These are phyloP conservation scores for Lolium rigidum DNA, from an alignment of 176 grass and related monocot species.

Conservation along the genomic window DNA sequence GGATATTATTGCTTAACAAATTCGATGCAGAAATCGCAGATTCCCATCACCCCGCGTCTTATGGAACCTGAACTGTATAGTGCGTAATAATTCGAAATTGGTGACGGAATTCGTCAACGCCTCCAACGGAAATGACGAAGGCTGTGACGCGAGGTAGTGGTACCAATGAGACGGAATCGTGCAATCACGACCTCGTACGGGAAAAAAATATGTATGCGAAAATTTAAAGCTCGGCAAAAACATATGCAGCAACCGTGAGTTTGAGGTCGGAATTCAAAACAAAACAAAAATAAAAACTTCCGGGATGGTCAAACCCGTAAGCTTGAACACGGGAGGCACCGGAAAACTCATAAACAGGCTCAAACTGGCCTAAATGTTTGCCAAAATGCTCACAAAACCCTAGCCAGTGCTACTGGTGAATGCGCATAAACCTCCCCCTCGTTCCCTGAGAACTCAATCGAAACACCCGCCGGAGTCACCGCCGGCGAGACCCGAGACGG, in stretches of 20 bases:
- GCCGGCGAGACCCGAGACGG: neutral
- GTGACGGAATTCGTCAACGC: constrained; percentile 36
- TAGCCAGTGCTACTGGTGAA: neutral
- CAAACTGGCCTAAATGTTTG: neutral
- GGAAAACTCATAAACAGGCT: neutral
- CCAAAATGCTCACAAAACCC: constrained; percentile 17
- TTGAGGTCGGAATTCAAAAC: constrained; percentile 25
- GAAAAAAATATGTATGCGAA: neutral
- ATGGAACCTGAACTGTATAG: neutral
- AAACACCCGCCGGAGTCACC: neutral
- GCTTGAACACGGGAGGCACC: neutral
- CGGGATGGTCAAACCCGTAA: neutral
- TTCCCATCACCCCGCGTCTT: neutral
- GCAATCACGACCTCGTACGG: constrained; percentile 30
- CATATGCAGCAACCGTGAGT: neutral
- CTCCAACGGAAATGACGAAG: constrained; percentile 26
- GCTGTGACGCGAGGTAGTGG: neutral
- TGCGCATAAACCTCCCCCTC: constrained; percentile 27
- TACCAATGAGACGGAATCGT: constrained; percentile 21
- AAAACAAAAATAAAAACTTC: neutral
- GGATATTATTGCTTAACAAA: constrained; percentile 14
- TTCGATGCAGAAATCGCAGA: constrained; percentile 25
- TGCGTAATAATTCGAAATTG: neutral
- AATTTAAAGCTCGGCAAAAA: constrained; percentile 24
- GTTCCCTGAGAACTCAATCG: neutral